phyloP scores from a whole-genome alignment of 805 yeast species.

The Isabelozyma rhagii region DNA sequence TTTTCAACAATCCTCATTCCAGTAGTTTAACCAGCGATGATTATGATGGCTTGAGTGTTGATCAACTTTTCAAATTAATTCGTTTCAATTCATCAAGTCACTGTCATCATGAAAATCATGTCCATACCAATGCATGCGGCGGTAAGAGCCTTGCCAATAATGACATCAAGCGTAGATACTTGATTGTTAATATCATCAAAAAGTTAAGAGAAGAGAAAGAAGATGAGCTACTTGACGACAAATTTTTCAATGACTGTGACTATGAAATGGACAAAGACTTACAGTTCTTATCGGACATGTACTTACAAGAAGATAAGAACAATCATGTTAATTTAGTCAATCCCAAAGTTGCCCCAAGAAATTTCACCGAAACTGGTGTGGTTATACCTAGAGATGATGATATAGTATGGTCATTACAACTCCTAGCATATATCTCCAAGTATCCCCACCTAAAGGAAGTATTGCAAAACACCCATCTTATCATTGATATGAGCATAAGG shows the following conservation, averaged over 20 bases:
- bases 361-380: conserved; percentile 56
- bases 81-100: conserved; percentile 15
- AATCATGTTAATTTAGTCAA: conserved; percentile 21
- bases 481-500: conserved; percentile 57
- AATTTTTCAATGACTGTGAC: conserved; percentile 27
- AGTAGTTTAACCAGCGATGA: conserved; percentile 33
- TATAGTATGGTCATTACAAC: conserved; percentile 87
- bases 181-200: conserved; percentile 32
- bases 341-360: conserved; percentile 32
- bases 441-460: conserved; percentile 75
- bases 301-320: conserved; percentile 29
- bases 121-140: conserved; percentile 3
- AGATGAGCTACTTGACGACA: conserved; percentile 28
- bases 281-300: conserved; percentile 39
- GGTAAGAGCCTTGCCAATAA: conserved; percentile 11
- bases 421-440: conserved; percentile 89
- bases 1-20: conserved; percentile 17
- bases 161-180: conserved; percentile 34
- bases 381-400: conserved; percentile 92
- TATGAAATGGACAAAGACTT: conserved; percentile 42
- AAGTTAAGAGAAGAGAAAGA: conserved; percentile 38
- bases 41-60: conserved; percentile 33
- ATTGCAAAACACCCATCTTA: conserved; percentile 71
- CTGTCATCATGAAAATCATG: conserved; percentile 1
- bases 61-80: conserved; percentile 37